These are phyloP conservation scores for Spathaspora girioi DNA, from an alignment of 805 yeast species.

Conservation along the genomic window DNA sequence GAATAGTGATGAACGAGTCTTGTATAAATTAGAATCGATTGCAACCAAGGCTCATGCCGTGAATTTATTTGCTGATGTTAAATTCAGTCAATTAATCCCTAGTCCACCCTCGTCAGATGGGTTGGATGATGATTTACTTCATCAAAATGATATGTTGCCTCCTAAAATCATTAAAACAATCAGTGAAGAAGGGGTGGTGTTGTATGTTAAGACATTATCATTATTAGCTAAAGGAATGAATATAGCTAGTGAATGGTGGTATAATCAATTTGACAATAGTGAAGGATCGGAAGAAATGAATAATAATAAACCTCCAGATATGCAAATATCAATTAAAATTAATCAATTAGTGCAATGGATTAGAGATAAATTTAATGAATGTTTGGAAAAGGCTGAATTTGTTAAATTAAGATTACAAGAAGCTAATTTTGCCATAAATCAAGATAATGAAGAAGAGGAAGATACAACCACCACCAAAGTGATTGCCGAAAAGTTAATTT, in stretches of 20 bases:
- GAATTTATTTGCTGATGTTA: slow-evolving; percentile 84
- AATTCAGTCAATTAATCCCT: slow-evolving; percentile 81
- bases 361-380: slow-evolving; percentile 82
- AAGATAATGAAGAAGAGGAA: slow-evolving; percentile 9
- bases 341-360: slow-evolving; percentile 87
- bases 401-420: slow-evolving; percentile 56
- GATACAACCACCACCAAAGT: slow-evolving; percentile 21
- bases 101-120: slow-evolving; percentile 53
- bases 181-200: slow-evolving; percentile 81
- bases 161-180: slow-evolving; percentile 53
- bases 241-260: slow-evolving; percentile 90
- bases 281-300: slow-evolving; percentile 9
- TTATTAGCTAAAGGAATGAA: slow-evolving; percentile 83
- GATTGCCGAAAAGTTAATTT: slow-evolving; percentile 79
- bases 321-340: slow-evolving; percentile 21
- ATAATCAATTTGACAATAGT: slow-evolving; percentile 34
- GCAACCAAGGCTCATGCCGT: slow-evolving; percentile 92
- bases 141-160: slow-evolving; percentile 47
- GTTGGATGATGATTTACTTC: slow-evolving; percentile 32
- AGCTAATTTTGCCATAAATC: slow-evolving; percentile 36
- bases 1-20: slow-evolving; percentile 30
- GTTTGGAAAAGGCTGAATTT: slow-evolving; percentile 83
- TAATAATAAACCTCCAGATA: slow-evolving; percentile 1
- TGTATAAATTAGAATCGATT: slow-evolving; percentile 57
- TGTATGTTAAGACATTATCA: slow-evolving; percentile 81